Evolutionary conservation across 73 alveolate species (phyloP).

Genomic region (Paramecium tetraurelia): DNA sequence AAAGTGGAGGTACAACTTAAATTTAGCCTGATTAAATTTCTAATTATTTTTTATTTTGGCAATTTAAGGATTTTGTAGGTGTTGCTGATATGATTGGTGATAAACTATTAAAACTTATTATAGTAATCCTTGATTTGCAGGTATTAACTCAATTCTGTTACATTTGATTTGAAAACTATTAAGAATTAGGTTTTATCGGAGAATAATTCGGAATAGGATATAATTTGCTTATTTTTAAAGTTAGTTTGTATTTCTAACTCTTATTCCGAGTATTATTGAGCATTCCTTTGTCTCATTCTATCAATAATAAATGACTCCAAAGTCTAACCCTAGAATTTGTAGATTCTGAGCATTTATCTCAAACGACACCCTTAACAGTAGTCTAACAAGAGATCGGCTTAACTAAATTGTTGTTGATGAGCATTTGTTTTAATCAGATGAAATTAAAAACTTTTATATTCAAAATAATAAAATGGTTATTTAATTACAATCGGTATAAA

Average conservation of each 20-base stretch:
- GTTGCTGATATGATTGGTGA: background rate
- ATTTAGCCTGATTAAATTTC: background rate
- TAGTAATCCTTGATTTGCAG: background rate
- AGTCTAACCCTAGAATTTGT: background rate
- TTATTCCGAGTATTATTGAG: background rate
- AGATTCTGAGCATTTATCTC: background rate
- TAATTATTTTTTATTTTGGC: background rate
- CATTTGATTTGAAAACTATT: background rate
- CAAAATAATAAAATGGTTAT: slow-evolving; percentile 1
- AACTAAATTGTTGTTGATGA: background rate
- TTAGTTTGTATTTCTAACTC: background rate
- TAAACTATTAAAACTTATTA: background rate
- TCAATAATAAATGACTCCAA: background rate
- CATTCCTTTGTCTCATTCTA: background rate
- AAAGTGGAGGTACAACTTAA: background rate
- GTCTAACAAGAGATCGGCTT: background rate
- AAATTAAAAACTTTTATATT: background rate
- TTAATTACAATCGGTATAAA: background rate
- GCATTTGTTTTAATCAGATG: background rate
- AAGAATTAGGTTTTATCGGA: background rate
- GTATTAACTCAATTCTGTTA: background rate
- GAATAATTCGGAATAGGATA: background rate
- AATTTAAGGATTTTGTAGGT: background rate
- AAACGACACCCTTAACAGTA: background rate
- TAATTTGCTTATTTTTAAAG: background rate